A percentile compares a stretch with the other conserved stretches of the same genome.
Conservation (phyloP, 2,329 filamentous ascomycete genomes). For the Shiraia sp. region DNA sequence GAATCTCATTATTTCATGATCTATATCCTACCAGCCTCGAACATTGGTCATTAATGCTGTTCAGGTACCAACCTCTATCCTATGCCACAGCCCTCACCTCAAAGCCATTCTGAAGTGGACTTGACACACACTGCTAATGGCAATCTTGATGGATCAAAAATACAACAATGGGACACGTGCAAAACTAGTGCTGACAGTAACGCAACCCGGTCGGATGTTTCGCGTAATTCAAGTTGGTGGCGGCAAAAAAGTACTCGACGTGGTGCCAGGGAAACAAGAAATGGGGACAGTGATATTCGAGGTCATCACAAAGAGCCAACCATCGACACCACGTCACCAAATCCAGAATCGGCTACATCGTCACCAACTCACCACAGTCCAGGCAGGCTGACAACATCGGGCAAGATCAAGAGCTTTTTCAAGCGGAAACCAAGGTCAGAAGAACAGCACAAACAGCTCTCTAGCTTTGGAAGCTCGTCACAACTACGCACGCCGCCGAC, state of each 20-base stretch:
- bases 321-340: slow-evolving; percentile 27
- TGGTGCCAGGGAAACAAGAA: slow-evolving; percentile 29
- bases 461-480: slow-evolving; percentile 40
- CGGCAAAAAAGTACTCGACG: slow-evolving; percentile 39
- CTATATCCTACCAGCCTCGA: slow-evolving; percentile 1
- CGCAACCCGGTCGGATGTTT: slow-evolving; percentile 32
- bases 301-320: slow-evolving; percentile 30
- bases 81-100: slow-evolving; percentile 31
- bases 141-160: slow-evolving; percentile 35
- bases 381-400: slow-evolving; percentile 31
- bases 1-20: slow-evolving; percentile 15
- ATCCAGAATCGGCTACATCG: slow-evolving; percentile 23
- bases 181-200: slow-evolving; percentile 38
- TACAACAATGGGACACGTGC: slow-evolving; percentile 37
- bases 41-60: slow-evolving; percentile 1
- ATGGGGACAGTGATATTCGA: slow-evolving; percentile 31
- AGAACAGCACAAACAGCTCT: slow-evolving; percentile 40
- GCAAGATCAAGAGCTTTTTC: slow-evolving; percentile 43
- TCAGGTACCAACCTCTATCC: slow-evolving; percentile 38
- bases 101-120: slow-evolving; percentile 42
- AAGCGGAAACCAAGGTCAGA: slow-evolving; percentile 36
- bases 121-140: slow-evolving; percentile 37
- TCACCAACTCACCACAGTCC: slow-evolving; percentile 30
- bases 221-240: slow-evolving; percentile 42
- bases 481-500: slow-evolving; percentile 40